Evolutionary conservation across 257 asterid genomes (phyloP), one percentile per base, ranked within the genome.

Genomic region (Verbascum thapsus): DNA sequence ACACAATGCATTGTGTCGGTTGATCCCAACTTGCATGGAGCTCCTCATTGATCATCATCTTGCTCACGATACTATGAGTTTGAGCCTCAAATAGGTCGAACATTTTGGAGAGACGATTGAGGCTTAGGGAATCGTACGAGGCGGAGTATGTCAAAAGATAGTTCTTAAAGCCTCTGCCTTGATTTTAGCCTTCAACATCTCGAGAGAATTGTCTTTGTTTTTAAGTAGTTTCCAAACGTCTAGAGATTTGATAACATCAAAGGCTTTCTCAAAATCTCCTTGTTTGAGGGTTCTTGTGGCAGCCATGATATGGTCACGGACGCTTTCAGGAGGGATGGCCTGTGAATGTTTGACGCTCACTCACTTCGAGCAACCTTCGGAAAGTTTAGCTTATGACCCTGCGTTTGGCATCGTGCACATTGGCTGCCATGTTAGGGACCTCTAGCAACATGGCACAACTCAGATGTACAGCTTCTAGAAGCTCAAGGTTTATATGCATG

Each of bases 241-340:
- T 10, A 94, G 95, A 19, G 96, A 85, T 3, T 71, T 82, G 63
- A 90, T 76, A 5, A 87, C 84, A 17, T 66, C 72, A n/a, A 82
- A 90, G 13, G 99, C 90, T 77, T 76, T 87, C 23, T 80, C 81
- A 10, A 72, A 84, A 72, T 94, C 96, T 58, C 99, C 99, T 68
- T 83, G 87, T 67, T 76, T 84, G 15, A 94, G 90, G 55, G 95
- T 85, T 76, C 95, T 68, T 4, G 96, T 85, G 11, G 99, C 94
- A 12, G 97, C 95, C 99, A 94, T 90, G 3, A 94, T 79, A 61
- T 94, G 97, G 85, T 94, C 99, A 69, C 99, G 77, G 13, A 94
- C 99, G 61, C 83, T 94, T 69, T 94, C 99, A 13, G 97, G 99
- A 9, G 96, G 99, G n/a, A n/a, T n/a, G n/a, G 17, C 96, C 97